Conservation (phyloP, 441 rosid genomes). For the Corymbia calophylla region DNA sequence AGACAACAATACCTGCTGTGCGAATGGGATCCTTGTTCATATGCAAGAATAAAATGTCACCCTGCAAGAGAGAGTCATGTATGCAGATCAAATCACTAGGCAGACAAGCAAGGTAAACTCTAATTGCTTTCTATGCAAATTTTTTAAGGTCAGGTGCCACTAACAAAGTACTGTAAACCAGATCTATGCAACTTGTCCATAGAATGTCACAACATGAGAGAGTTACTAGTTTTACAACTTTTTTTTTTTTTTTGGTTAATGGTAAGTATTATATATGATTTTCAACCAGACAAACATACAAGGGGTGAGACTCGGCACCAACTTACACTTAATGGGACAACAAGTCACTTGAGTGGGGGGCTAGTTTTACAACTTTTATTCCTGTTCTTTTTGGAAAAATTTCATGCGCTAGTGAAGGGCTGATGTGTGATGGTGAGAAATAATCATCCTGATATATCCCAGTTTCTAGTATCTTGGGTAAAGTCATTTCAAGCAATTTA, state of each 20-base stretch:
- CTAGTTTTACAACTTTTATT: neutral
- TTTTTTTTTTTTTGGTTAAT: no score
- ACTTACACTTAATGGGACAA: no score
- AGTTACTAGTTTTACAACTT: neutral
- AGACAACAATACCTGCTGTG: slow-evolving; percentile 80
- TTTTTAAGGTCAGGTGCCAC: neutral
- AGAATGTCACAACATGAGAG: neutral
- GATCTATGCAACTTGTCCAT: neutral
- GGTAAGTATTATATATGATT: no score
- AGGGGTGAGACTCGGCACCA: no score
- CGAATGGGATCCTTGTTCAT: slow-evolving; percentile 80
- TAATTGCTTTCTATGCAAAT: neutral
- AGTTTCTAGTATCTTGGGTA: neutral
- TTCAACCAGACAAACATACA: no score
- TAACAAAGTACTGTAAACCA: neutral
- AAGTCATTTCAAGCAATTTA: neutral
- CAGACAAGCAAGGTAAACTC: neutral
- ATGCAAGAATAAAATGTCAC: slow-evolving; percentile 72
- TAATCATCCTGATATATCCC: neutral
- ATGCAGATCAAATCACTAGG: neutral
- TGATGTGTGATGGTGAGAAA: neutral
- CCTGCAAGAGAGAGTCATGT: slow-evolving; percentile 33
- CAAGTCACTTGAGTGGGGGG: no score
- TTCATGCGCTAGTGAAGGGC: neutral
- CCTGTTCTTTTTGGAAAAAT: neutral